phyloP scores from a whole-genome alignment of 2,329 filamentous ascomycete species.

The Hirsutella rhossiliensis region DNA sequence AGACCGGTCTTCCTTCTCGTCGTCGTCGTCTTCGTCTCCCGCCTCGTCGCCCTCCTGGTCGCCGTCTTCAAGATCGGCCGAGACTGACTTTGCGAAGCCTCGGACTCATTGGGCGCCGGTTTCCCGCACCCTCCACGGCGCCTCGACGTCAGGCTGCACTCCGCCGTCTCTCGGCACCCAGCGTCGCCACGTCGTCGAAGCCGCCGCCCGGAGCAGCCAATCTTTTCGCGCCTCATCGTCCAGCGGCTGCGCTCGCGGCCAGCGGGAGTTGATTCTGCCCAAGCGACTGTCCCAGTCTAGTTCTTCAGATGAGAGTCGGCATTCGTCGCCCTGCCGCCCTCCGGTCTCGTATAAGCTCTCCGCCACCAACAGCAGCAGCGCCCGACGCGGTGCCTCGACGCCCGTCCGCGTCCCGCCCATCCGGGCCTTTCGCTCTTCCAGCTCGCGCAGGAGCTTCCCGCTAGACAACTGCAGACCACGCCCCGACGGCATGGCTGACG shows the following conservation, averaged over 20 bases:
- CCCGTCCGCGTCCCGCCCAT: slow-evolving; percentile 39
- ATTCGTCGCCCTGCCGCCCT: slow-evolving; percentile 24
- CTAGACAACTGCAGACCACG: slow-evolving; percentile 36
- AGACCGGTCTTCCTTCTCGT: slow-evolving; percentile 9
- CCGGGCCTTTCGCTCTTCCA: slow-evolving; percentile 43
- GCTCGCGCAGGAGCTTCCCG: slow-evolving; percentile 40
- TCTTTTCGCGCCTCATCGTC: slow-evolving; percentile 7
- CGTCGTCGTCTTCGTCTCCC: slow-evolving; percentile 8
- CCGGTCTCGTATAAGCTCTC: slow-evolving; percentile 39
- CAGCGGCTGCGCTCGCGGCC: slow-evolving; percentile 20
- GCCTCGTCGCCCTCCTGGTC: neutral
- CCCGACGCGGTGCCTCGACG: slow-evolving; percentile 13
- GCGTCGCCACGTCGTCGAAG: slow-evolving; percentile 13
- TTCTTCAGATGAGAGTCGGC: slow-evolving; percentile 35
- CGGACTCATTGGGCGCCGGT: slow-evolving; percentile 15
- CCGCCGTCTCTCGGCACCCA: slow-evolving; percentile 14
- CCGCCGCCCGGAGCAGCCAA: slow-evolving; percentile 3
- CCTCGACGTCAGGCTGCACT: slow-evolving; percentile 17
- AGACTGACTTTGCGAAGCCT: neutral
- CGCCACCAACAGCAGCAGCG: slow-evolving; percentile 15
- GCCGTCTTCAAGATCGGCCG: slow-evolving; percentile 18
- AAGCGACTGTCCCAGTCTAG: slow-evolving; percentile 26
- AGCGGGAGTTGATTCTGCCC: slow-evolving; percentile 34
- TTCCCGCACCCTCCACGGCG: slow-evolving; percentile 23
- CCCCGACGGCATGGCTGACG: slow-evolving; percentile 31